phyloP scores from a whole-genome alignment of 2,329 filamentous ascomycete species.

The Venturia effusa region DNA sequence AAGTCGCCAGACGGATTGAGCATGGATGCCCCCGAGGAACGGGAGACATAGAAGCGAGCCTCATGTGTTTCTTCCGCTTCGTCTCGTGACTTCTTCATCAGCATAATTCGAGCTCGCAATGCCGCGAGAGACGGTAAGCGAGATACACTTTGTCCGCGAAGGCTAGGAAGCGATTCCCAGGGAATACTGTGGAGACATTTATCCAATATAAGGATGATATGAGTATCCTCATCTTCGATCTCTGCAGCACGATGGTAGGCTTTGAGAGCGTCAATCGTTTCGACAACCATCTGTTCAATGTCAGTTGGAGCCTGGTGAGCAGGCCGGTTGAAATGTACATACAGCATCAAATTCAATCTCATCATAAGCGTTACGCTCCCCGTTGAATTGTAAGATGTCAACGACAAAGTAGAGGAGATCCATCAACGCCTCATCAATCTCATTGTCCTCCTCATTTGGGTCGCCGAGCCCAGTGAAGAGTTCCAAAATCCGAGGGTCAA shows the following conservation, averaged over 20 bases:
- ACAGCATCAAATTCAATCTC: slow-evolving; percentile 83
- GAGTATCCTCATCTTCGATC: slow-evolving; percentile 35
- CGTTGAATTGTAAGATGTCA: slow-evolving; percentile 92
- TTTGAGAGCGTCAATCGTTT: slow-evolving; percentile 73
- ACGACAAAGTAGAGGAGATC: slow-evolving; percentile 94
- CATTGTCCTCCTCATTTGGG: slow-evolving; percentile 52
- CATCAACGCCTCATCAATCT: slow-evolving; percentile 80
- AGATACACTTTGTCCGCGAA: slow-evolving; percentile 69
- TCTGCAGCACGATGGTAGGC: slow-evolving; percentile 51
- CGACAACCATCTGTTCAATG: slow-evolving; percentile 62
- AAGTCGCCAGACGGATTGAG: slow-evolving; percentile 85
- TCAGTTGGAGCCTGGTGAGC: slow-evolving; percentile 1
- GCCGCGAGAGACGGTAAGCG: slow-evolving; percentile 79
- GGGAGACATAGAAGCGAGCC: slow-evolving; percentile 36
- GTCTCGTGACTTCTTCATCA: slow-evolving; percentile 13
- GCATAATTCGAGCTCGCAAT: slow-evolving; percentile 63
- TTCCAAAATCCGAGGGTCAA: slow-evolving; percentile 65
- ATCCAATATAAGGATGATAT: slow-evolving; percentile 84
- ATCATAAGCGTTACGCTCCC: slow-evolving; percentile 92
- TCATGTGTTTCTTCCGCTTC: slow-evolving; percentile 12
- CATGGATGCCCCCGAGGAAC: slow-evolving; percentile 58
- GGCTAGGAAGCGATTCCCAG: slow-evolving; percentile 89
- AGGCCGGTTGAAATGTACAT: not conserved
- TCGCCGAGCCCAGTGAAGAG: slow-evolving; percentile 80
- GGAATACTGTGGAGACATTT: slow-evolving; percentile 85